phyloP scores from a whole-genome alignment of 257 asterid species.

The Prunella vulgaris region DNA sequence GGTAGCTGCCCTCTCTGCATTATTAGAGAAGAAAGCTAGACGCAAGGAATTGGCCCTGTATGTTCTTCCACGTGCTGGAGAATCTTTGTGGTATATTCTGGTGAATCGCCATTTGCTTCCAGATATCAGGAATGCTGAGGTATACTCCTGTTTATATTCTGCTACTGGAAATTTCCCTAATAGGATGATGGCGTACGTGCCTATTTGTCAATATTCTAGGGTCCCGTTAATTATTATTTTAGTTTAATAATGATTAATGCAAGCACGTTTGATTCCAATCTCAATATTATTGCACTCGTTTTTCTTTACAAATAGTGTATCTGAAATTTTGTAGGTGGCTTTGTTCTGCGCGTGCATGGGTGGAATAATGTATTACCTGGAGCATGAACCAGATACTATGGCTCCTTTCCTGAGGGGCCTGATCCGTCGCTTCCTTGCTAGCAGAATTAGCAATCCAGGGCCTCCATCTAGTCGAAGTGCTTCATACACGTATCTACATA shows the following conservation, averaged over 20 bases:
- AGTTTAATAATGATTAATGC: not conserved
- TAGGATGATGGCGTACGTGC: too few relatives aligned
- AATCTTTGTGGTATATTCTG: slow-evolving; percentile 89
- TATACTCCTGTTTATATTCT: slow-evolving; percentile 21
- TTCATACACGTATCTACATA: slow-evolving; percentile 70
- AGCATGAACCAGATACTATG: slow-evolving; percentile 97
- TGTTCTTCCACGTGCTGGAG: slow-evolving; percentile 98
- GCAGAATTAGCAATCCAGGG: slow-evolving; percentile 86
- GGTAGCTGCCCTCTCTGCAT: slow-evolving; percentile 80
- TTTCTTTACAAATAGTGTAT: not conserved
- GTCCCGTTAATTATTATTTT: not conserved
- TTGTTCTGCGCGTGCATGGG: slow-evolving; percentile 96
- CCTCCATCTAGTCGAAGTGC: slow-evolving; percentile 62
- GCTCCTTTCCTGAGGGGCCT: slow-evolving; percentile 89
- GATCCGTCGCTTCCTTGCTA: slow-evolving; percentile 95
- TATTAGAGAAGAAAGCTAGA: slow-evolving; percentile 93
- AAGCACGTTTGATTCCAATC: not conserved
- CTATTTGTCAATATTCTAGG: too few relatives aligned
- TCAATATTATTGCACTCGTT: not conserved
- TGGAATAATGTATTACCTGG: slow-evolving; percentile 96
- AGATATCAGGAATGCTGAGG: slow-evolving; percentile 86
- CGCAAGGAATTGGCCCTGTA: slow-evolving; percentile 92
- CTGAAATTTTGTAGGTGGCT: slow-evolving; percentile 56
- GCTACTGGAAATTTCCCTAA: too few relatives aligned
- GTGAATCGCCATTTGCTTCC: slow-evolving; percentile 90